phyloP scores from a whole-genome alignment of 495 filamentous ascomycete species.

The Xanthoparmelia taractica region DNA sequence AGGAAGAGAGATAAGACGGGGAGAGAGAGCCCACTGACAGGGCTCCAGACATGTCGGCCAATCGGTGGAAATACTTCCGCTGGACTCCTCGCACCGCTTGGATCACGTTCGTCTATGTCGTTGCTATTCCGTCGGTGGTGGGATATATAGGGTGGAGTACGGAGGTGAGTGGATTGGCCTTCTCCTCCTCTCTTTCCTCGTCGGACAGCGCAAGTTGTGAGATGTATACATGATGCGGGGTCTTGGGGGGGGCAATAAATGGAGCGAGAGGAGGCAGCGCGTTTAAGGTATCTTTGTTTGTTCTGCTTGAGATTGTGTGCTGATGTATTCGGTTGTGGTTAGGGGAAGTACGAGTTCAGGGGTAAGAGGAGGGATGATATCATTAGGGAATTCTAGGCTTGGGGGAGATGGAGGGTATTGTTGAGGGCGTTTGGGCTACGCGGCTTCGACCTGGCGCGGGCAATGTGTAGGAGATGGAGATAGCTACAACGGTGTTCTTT shows the following conservation, averaged over 20 bases:
- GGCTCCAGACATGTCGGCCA: constrained; percentile 66
- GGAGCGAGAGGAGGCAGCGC: not conserved
- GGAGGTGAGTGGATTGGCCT: constrained; percentile 82
- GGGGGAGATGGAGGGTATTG: constrained; percentile 1
- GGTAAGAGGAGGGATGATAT: constrained; percentile 82
- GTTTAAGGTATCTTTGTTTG: too few species aligned
- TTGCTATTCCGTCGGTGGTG: constrained; percentile 59
- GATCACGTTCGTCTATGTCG: constrained; percentile 66
- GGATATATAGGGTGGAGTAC: constrained; percentile 64
- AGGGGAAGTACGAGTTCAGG: constrained; percentile 83
- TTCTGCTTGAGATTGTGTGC: not conserved
- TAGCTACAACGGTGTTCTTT: too few species aligned
- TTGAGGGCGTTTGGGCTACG: not conserved
- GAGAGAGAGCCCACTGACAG: constrained; percentile 1
- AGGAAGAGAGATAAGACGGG: too few species aligned
- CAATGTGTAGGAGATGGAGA: not conserved
- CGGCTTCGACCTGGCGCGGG: not conserved
- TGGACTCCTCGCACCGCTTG: constrained; percentile 78
- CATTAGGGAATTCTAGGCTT: constrained; percentile 61
- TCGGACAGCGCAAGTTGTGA: too few species aligned
- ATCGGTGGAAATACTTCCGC: constrained; percentile 92
- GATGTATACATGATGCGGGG: too few species aligned
- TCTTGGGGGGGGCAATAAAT: not conserved
- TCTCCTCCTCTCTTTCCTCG: too few species aligned
- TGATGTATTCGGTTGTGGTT: constrained; percentile 9